These are phyloP conservation scores for Zasmidium cellare DNA, from an alignment of 2,329 filamentous ascomycete genomes.

Conservation along the genomic window DNA sequence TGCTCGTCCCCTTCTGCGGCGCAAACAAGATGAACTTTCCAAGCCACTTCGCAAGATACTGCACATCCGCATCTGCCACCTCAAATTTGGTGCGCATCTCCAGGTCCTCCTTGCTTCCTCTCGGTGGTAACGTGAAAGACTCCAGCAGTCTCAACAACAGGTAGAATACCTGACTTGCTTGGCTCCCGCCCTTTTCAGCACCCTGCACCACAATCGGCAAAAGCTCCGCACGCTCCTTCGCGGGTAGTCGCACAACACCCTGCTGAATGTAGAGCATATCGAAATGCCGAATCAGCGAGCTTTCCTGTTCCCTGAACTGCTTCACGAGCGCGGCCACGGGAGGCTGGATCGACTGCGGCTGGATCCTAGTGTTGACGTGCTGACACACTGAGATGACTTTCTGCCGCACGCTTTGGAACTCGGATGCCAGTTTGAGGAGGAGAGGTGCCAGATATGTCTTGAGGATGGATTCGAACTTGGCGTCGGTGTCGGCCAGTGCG, in stretches of 20 bases:
- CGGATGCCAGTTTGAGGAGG: conserved; percentile 82
- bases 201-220: conserved; percentile 70
- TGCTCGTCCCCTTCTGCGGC: conserved; percentile 35
- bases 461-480: conserved; percentile 76
- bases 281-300: conserved; percentile 78
- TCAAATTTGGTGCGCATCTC: conserved; percentile 66
- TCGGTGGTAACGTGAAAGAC: conserved; percentile 68
- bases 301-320: conserved; percentile 80
- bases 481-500: conserved; percentile 77
- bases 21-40: conserved; percentile 73
- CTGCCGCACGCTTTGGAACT: conserved; percentile 74
- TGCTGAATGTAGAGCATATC: conserved; percentile 89
- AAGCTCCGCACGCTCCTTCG: conserved; percentile 66
- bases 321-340: conserved; percentile 82
- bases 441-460: conserved; percentile 78
- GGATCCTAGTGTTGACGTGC: conserved; percentile 67
- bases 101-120: conserved; percentile 76
- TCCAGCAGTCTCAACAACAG: conserved; percentile 75
- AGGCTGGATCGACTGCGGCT: conserved; percentile 66
- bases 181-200: conserved; percentile 59
- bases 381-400: conserved; percentile 74
- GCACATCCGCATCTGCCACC: conserved; percentile 69
- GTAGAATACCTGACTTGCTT: conserved; percentile 73
- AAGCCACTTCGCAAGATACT: conserved; percentile 73
- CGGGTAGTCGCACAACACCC: conserved; percentile 64